Evolutionary conservation across 2,329 filamentous ascomycete species (phyloP).

Genomic region (Beauveria sp.): DNA sequence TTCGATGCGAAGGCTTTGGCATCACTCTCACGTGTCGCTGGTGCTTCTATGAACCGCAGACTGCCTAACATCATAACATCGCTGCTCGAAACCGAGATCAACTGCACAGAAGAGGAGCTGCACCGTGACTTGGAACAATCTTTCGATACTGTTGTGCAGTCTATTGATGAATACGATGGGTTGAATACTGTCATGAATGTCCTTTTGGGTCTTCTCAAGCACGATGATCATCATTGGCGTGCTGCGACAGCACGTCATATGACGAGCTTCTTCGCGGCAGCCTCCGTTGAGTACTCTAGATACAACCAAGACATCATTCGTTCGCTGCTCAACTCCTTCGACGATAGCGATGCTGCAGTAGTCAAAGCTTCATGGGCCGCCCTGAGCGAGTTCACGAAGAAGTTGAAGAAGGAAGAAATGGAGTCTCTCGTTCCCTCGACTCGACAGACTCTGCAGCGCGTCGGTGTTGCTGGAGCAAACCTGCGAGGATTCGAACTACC

Average conservation of each 20-base stretch:
- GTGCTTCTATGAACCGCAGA: constrained; percentile 81
- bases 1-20: constrained; percentile 95
- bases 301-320: constrained; percentile 96
- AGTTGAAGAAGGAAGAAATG: constrained; percentile 95
- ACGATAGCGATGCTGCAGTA: constrained; percentile 74
- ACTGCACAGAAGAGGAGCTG: constrained; percentile 65
- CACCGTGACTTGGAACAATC: constrained; percentile 66
- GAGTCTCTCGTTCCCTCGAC: constrained; percentile 84
- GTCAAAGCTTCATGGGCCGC: constrained; percentile 87
- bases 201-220: constrained; percentile 78
- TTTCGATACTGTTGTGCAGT: constrained; percentile 83
- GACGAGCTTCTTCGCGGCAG: constrained; percentile 74
- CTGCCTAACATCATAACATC: constrained; percentile 87
- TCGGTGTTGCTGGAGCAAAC: constrained; percentile 78
- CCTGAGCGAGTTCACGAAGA: constrained; percentile 79
- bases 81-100: constrained; percentile 86
- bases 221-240: constrained; percentile 83
- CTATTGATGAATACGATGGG: constrained; percentile 92
- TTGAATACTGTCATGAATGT: constrained; percentile 94
- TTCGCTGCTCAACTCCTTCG: constrained; percentile 82
- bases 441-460: constrained; percentile 74
- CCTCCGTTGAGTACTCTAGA: constrained; percentile 82
- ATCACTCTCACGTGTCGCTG: constrained; percentile 85
- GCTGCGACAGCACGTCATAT: constrained; percentile 72
- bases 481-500: constrained; percentile 84